Percentiles rank a stretch among this genome's conserved stretches.
phyloP scores from a whole-genome alignment of 371 early-diverging fungal genomes.

The Haplosporangium sp. region DNA sequence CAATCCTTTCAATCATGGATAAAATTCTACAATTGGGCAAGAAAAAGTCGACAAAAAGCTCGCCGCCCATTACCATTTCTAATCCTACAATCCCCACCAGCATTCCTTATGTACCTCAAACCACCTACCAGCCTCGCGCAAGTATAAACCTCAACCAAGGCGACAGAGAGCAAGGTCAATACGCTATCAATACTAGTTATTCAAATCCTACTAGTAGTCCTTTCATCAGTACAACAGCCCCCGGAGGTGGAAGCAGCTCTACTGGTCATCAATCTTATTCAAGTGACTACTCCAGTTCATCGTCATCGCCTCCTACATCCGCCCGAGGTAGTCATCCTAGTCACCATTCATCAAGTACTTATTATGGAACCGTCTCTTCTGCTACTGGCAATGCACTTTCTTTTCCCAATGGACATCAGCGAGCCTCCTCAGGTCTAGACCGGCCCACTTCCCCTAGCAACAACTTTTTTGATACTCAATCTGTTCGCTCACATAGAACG shows the following conservation, averaged over 20 bases:
- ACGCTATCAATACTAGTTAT: constrained; percentile 26
- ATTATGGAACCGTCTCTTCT: constrained; percentile 43
- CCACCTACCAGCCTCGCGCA: constrained; percentile 40
- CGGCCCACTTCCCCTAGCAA: constrained; percentile 38
- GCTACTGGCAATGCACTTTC: constrained; percentile 29
- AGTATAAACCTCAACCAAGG: constrained; percentile 30
- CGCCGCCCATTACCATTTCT: constrained; percentile 45
- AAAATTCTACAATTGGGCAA: constrained; percentile 49
- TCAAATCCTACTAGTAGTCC: constrained; percentile 17
- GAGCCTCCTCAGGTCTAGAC: constrained; percentile 40
- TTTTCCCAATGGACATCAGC: constrained; percentile 37
- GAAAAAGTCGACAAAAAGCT: constrained; percentile 40
- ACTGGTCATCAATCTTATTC: constrained; percentile 30
- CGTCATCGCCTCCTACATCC: constrained; percentile 32
- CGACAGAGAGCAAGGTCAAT: constrained; percentile 40
- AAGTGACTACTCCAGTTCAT: constrained; percentile 26
- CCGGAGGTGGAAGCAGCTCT: constrained; percentile 6
- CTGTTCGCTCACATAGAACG: constrained; percentile 36
- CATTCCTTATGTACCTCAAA: constrained; percentile 32
- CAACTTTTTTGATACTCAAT: constrained; percentile 36
- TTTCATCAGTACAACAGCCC: constrained; percentile 8
- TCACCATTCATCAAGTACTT: constrained; percentile 23
- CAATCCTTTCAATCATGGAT: constrained; percentile 22
- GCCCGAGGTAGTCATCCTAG: constrained; percentile 12
- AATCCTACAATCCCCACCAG: constrained; percentile 27